Percentiles rank a stretch among this genome's conserved stretches.
Evolutionary conservation across 2,329 filamentous ascomycete species (phyloP).

Genomic region (Epichloe aotearoae): DNA sequence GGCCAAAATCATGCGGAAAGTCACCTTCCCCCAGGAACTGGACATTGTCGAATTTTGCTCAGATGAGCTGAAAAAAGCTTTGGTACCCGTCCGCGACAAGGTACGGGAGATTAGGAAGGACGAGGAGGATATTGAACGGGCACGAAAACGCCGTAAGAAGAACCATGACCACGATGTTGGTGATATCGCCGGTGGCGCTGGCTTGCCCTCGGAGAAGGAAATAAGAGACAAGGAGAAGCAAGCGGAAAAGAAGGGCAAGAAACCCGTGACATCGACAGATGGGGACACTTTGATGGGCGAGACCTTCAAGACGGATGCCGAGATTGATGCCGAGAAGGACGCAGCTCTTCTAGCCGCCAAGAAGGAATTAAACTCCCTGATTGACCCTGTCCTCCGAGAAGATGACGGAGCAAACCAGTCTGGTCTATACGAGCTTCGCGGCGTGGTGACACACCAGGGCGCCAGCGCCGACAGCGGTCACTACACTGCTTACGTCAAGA

Average conservation of each 20-base stretch:
- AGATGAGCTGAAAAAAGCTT: slow-evolving; percentile 69
- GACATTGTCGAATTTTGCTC: slow-evolving; percentile 94
- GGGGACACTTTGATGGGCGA: slow-evolving; percentile 64
- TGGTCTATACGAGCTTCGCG: slow-evolving; percentile 86
- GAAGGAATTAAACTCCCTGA: slow-evolving; percentile 71
- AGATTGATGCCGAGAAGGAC: slow-evolving; percentile 75
- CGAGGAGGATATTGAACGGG: slow-evolving; percentile 81
- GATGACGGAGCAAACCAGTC: slow-evolving; percentile 86
- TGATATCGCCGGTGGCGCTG: slow-evolving; percentile 33
- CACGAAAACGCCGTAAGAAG: slow-evolving; percentile 80
- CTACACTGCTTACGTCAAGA: slow-evolving; percentile 97
- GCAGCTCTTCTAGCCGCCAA: slow-evolving; percentile 66
- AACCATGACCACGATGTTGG: slow-evolving; percentile 33
- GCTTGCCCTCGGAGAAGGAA: slow-evolving; percentile 36
- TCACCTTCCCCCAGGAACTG: slow-evolving; percentile 84
- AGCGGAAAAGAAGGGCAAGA: slow-evolving; percentile 25
- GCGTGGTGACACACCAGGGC: slow-evolving; percentile 91
- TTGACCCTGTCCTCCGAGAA: slow-evolving; percentile 58
- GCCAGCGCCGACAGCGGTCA: slow-evolving; percentile 94
- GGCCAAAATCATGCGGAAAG: slow-evolving; percentile 98
- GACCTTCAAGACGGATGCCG: slow-evolving; percentile 83
- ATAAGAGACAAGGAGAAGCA: slow-evolving; percentile 38
- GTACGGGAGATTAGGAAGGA: slow-evolving; percentile 92
- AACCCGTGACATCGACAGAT: slow-evolving; percentile 28
- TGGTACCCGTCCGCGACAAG: slow-evolving; percentile 91